Conservation (phyloP, 2,329 filamentous ascomycete species). For the Sarocladium brachiariae region DNA sequence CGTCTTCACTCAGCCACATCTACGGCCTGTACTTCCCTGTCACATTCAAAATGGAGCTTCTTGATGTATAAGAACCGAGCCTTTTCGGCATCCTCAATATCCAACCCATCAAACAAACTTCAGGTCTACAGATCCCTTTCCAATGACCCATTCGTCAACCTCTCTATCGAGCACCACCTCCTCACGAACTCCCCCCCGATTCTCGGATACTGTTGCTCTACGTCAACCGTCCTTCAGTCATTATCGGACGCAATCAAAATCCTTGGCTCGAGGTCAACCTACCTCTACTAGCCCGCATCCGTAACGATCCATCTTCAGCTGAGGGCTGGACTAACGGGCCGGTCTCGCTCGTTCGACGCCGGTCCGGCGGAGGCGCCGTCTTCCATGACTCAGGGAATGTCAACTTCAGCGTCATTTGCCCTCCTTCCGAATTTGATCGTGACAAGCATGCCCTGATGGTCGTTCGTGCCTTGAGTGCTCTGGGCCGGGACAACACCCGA, state of each 20-base stretch:
- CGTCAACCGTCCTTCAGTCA: conserved; percentile 76
- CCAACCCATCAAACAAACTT: conserved; percentile 37
- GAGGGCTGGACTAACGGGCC: conserved; percentile 11
- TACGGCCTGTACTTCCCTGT: not conserved
- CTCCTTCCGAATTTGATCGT: conserved; percentile 67
- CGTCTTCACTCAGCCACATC: not conserved
- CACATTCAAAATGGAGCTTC: not conserved
- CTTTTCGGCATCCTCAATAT: conserved; percentile 32
- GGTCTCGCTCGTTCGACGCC: conserved; percentile 65
- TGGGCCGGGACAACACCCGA: conserved; percentile 52
- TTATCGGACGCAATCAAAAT: conserved; percentile 95
- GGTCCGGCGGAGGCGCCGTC: conserved; percentile 85
- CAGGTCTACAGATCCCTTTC: conserved; percentile 69
- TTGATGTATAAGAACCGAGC: conserved; percentile 10
- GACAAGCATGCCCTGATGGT: conserved; percentile 91
- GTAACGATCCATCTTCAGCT: conserved; percentile 7
- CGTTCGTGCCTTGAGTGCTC: conserved; percentile 63
- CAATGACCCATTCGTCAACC: conserved; percentile 76
- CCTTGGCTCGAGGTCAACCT: conserved; percentile 91
- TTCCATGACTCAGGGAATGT: conserved; percentile 92
- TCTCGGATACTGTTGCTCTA: conserved; percentile 83
- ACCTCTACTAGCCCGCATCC: conserved; percentile 38
- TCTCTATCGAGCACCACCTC: conserved; percentile 88
- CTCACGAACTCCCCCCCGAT: conserved; percentile 65
- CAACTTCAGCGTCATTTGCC: conserved; percentile 90